Evolutionary conservation across 306 rosid species (phyloP), one percentile per base, ranked within the genome.

Genomic region (Adenanthera pavonina): DNA sequence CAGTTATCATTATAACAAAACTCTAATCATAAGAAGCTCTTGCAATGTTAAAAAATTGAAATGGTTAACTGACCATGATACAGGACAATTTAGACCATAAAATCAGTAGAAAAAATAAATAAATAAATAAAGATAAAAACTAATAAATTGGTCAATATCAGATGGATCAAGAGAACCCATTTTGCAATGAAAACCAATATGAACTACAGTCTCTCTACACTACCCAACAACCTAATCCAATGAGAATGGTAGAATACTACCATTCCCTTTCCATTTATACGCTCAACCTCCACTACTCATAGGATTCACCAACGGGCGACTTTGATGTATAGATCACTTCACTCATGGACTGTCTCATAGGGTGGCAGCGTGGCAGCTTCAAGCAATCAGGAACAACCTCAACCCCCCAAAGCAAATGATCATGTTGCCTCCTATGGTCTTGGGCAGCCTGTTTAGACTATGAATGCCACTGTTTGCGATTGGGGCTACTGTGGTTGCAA

Each of bases 401-500:
- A 36, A 38, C 83, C 96, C 5, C 98, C 98, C 47, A 86, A 77
- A 83, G 87, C 86, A 4, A 90, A 86, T 72, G 98, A 94, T 43
- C 81, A 90, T 11, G 84, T 83, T 33, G 85, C 92, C 46, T 78
- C 95, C 0, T 75, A 83, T 68, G 95, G 99, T 33, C 85, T 95
- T 3, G 95, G 94, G 0, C 65, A 84, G 33, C 85, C 94, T 17
- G 75, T 95, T 52, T 95, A 81, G 52, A 89, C 93, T 0, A 84
- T 90, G 88, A 95, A 85, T 73, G 82, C 85, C 92, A 44, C 76
- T 93, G 77, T 91, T 95, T 65, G 87, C 88, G 66, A 91, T 87
- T 95, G 93, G 97, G 99, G 92, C 90, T 34, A 82, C 92, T 56
- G 99, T 95, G 79, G 99, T 97, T 13, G 97, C 99, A 17, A 93